These are phyloP conservation scores for Kodamaea sagamina DNA, from an alignment of 805 yeast species.

Conservation along the genomic window DNA sequence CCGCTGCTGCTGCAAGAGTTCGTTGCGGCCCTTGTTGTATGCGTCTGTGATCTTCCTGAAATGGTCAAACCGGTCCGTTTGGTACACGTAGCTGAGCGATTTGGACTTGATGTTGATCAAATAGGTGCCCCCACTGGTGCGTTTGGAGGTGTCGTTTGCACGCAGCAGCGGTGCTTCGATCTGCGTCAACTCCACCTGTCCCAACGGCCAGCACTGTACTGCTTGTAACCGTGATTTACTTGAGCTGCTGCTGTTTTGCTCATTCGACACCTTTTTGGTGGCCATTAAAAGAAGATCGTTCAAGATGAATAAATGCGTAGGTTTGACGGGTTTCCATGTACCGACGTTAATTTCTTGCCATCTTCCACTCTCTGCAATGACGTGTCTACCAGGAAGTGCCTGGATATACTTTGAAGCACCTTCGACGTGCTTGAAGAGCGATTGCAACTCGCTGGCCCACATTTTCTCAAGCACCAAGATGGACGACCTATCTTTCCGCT, in stretches of 20 bases:
- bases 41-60: constrained; percentile 54
- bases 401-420: constrained; percentile 85
- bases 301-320: constrained; percentile 72
- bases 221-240: constrained; percentile 55
- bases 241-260: constrained; percentile 23
- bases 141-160: constrained; percentile 18
- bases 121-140: constrained; percentile 26
- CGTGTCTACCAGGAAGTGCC: constrained; percentile 76
- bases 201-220: constrained; percentile 75
- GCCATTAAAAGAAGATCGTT: constrained; percentile 81
- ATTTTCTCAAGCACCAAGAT: constrained; percentile 72
- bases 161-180: constrained; percentile 28
- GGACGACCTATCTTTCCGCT: constrained; percentile 61
- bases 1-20: constrained; percentile 37
- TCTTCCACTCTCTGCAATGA: constrained; percentile 73
- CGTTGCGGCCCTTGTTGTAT: constrained; percentile 62
- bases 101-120: constrained; percentile 50
- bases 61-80: constrained; percentile 61
- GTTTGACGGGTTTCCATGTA: constrained; percentile 76
- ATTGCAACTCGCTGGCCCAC: constrained; percentile 75
- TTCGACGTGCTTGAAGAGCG: constrained; percentile 78
- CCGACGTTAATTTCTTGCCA: constrained; percentile 89
- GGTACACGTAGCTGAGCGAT: constrained; percentile 54
- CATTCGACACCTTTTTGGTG: constrained; percentile 47
- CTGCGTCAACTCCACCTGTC: constrained; percentile 54